Conservation (phyloP, 2,329 filamentous ascomycete species). For the Gnomoniopsis smithogilvyi region DNA sequence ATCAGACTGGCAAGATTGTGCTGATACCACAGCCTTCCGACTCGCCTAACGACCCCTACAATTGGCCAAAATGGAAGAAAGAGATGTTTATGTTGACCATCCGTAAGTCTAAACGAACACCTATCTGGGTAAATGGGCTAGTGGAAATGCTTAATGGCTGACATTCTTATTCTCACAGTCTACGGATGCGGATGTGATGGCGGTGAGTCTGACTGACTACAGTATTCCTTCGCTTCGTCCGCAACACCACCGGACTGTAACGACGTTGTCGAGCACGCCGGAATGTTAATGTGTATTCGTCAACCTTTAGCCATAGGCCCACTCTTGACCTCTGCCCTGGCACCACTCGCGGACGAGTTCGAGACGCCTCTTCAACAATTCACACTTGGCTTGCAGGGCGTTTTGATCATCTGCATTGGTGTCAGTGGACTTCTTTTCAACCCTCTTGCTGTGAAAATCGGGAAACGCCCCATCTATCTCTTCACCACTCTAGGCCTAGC, state of each 20-base stretch:
- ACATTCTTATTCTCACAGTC: slow-evolving; percentile 10
- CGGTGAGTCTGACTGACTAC: background rate
- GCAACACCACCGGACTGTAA: background rate
- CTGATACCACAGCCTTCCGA: slow-evolving; percentile 47
- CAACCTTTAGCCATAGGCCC: slow-evolving; percentile 30
- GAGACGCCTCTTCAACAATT: slow-evolving; percentile 29
- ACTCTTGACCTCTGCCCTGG: slow-evolving; percentile 33
- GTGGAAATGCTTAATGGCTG: too few relatives aligned
- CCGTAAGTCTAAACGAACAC: too few relatives aligned
- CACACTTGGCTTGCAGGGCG: slow-evolving; percentile 33
- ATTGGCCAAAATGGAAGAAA: slow-evolving; percentile 38
- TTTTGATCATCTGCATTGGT: slow-evolving; percentile 31
- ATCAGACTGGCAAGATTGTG: slow-evolving; percentile 34
- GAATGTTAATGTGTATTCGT: background rate
- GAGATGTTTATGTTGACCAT: slow-evolving; percentile 35
- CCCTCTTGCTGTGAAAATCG: slow-evolving; percentile 33
- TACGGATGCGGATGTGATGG: slow-evolving; percentile 39
- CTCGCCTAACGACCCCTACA: slow-evolving; percentile 45
- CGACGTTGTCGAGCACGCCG: background rate
- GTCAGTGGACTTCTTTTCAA: slow-evolving; percentile 33
- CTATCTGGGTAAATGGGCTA: too few relatives aligned
- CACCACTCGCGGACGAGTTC: slow-evolving; percentile 31
- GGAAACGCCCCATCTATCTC: slow-evolving; percentile 35
- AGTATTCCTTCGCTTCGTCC: background rate
- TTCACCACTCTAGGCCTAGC: slow-evolving; percentile 30